Conservation (phyloP, 1,284 basidiomycete genomes). For the Vanrija humicola region DNA sequence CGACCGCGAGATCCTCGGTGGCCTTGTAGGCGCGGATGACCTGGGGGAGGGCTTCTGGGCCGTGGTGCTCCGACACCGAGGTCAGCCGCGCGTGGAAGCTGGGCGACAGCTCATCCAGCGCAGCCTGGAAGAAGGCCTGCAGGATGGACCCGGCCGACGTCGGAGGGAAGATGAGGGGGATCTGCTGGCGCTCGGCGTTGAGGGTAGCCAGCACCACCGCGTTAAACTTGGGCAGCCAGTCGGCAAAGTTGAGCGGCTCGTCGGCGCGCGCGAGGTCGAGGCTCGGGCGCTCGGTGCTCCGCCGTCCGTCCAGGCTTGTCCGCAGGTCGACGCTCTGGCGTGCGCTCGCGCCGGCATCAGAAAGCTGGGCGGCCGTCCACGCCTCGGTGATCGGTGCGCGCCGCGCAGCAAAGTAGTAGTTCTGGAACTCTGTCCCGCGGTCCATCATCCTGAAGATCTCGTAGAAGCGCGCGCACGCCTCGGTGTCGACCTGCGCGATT, state of each 20-base stretch:
- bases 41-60: constrained; percentile 61
- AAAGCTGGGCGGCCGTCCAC: constrained; percentile 58
- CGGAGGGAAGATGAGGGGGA: constrained; percentile 70
- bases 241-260: constrained; percentile 52
- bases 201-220: constrained; percentile 58
- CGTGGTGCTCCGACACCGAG: constrained; percentile 61
- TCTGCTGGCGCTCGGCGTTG: constrained; percentile 65
- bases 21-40: constrained; percentile 66
- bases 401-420: constrained; percentile 85
- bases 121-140: constrained; percentile 73
- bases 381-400: constrained; percentile 60
- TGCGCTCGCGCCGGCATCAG: not conserved
- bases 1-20: constrained; percentile 73
- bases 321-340: too few species aligned
- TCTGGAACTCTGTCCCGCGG: constrained; percentile 80
- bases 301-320: not conserved
- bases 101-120: constrained; percentile 70
- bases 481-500: constrained; percentile 68
- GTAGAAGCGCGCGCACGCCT: constrained; percentile 56
- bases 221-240: constrained; percentile 67
- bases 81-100: constrained; percentile 72
- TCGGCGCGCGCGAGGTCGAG: constrained; percentile 8
- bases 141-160: constrained; percentile 61
- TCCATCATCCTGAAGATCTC: constrained; percentile 84
- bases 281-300: constrained; percentile 10